Percentiles rank a stretch among this genome's conserved stretches.
Conservation (phyloP, 345 rosid species). For the Pistacia integerrima region DNA sequence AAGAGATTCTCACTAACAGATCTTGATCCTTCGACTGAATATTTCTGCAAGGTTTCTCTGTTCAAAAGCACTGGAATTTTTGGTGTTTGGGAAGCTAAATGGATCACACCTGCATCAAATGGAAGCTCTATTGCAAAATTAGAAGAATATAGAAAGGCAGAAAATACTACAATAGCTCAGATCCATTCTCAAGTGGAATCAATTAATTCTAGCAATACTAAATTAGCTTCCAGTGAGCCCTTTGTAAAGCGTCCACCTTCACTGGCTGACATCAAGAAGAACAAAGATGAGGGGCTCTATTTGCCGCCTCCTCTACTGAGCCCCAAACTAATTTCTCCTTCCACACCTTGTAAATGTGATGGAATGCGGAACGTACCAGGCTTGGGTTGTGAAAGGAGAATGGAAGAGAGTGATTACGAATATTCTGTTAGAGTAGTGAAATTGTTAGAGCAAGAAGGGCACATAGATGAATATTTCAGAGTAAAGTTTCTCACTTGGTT, state of each 20-base stretch:
- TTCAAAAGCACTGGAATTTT: slow-evolving; percentile 29
- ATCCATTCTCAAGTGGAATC: slow-evolving; percentile 32
- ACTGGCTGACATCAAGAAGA: slow-evolving; percentile 10
- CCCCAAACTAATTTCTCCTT: slow-evolving; percentile 35
- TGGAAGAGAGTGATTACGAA: slow-evolving; percentile 47
- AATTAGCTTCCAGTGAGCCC: slow-evolving; percentile 12
- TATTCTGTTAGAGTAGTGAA: slow-evolving; percentile 47
- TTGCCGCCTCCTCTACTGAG: slow-evolving; percentile 12
- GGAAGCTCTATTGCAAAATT: slow-evolving; percentile 5
- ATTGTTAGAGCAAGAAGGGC: slow-evolving; percentile 55
- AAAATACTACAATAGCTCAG: slow-evolving; percentile 4
- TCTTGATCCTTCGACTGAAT: slow-evolving; percentile 43
- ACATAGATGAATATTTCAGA: slow-evolving; percentile 48
- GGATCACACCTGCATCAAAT: slow-evolving; percentile 35
- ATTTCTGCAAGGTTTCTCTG: slow-evolving; percentile 40
- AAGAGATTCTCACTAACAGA: slow-evolving; percentile 33
- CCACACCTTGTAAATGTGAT: slow-evolving; percentile 43
- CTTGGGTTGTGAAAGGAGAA: slow-evolving; percentile 31
- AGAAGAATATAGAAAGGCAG: slow-evolving; percentile 6
- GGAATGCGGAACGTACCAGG: slow-evolving; percentile 21
- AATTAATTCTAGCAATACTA: slow-evolving; percentile 21
- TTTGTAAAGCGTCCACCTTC: slow-evolving; percentile 16
- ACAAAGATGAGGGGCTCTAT: slow-evolving; percentile 20
- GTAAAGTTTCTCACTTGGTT: slow-evolving; percentile 71
- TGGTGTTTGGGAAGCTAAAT: slow-evolving; percentile 50